Base-by-base conservation (phyloP, 257 asterid genomes). In the Agastache rugosa region DNA sequence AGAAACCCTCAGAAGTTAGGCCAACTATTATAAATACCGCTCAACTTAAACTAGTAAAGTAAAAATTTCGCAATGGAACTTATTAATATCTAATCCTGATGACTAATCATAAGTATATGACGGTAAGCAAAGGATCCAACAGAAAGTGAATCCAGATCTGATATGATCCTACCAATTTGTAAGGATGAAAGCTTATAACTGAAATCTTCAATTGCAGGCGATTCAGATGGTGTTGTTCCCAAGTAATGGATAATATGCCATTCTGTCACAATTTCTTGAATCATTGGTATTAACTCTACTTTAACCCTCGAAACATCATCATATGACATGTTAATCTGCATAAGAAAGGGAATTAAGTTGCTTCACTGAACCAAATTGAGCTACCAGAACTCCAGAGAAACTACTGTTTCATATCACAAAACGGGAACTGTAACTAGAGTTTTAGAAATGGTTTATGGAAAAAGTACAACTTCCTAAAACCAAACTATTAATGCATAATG, bases 241-340 rank as follows among this genome's bases (percentile, higher is more conserved):
- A 94, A 76, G 86, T 83, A 94, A 77, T 83, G 83, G 79, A 94
- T 80, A 72, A 94, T 89, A 83, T 92, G 97, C 99, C 99, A 94
- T 81, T 94, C 96, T 8, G 90, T 83, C 63, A 87, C 67, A 76
- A 80, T 83, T 83, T 94, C 99, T 87, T 90, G 93, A 79, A 92
- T 83, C 96, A 89, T 82, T 37, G 99, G 99, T 65, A 92, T 73
- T 48, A 94, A 84, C 75, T 92, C 97, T 75, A 83, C 82, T 81
- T 87, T 90, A 69, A 94, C 75, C 80, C 88, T 87, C 19, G 92
- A 92, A 77, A 92, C 91, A 68, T 92, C 96, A 71, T 64, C 85
- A 69, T 80, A 84, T 65, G 96, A 83, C 96, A 94, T 85, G 82
- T 74, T 84, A 80, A 94, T 88, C 99, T 92, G 92, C 88, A 84